Conservation (phyloP, 2,329 filamentous ascomycete genomes). For the Pseudonectria foliicola region DNA sequence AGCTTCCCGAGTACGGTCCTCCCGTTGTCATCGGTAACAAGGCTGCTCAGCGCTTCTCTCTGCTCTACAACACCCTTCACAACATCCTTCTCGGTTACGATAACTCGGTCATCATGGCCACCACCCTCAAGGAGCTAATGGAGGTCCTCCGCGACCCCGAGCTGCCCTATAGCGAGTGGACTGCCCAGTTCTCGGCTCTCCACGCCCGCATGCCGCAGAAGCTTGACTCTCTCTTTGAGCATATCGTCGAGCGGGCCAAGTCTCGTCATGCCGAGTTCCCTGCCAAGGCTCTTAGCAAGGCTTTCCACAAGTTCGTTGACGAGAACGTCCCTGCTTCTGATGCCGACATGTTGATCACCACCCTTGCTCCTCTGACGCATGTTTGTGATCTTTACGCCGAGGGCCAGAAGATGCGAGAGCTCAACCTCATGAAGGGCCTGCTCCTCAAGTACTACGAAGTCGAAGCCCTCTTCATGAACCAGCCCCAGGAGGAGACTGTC, state of each 20-base stretch:
- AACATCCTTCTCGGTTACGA: slow-evolving; percentile 93
- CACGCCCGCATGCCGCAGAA: slow-evolving; percentile 96
- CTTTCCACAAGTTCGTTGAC: slow-evolving; percentile 80
- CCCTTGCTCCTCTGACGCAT: slow-evolving; percentile 67
- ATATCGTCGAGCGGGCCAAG: slow-evolving; percentile 79
- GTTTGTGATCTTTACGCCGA: slow-evolving; percentile 78
- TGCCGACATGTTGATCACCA: slow-evolving; percentile 63
- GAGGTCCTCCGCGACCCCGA: slow-evolving; percentile 83
- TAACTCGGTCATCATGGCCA: slow-evolving; percentile 92
- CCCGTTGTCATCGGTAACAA: slow-evolving; percentile 87
- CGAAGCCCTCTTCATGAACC: slow-evolving; percentile 80
- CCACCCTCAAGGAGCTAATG: slow-evolving; percentile 81
- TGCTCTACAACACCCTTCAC: slow-evolving; percentile 68
- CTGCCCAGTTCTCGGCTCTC: slow-evolving; percentile 89
- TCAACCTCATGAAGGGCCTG: slow-evolving; percentile 71
- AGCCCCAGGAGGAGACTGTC: slow-evolving; percentile 88
- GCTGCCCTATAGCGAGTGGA: slow-evolving; percentile 94
- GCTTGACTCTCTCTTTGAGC: slow-evolving; percentile 73
- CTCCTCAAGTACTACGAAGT: slow-evolving; percentile 75
- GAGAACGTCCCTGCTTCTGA: slow-evolving; percentile 73
- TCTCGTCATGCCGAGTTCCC: slow-evolving; percentile 81
- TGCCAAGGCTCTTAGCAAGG: slow-evolving; percentile 77
- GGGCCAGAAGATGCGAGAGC: slow-evolving; percentile 85
- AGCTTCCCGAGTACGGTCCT: slow-evolving; percentile 78
- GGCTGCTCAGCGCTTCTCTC: slow-evolving; percentile 77